Percentiles rank a stretch among this genome's conserved stretches.
Evolutionary conservation across 139 green algal genomes (phyloP).

Genomic region (Tetradesmus lagerheimii): DNA sequence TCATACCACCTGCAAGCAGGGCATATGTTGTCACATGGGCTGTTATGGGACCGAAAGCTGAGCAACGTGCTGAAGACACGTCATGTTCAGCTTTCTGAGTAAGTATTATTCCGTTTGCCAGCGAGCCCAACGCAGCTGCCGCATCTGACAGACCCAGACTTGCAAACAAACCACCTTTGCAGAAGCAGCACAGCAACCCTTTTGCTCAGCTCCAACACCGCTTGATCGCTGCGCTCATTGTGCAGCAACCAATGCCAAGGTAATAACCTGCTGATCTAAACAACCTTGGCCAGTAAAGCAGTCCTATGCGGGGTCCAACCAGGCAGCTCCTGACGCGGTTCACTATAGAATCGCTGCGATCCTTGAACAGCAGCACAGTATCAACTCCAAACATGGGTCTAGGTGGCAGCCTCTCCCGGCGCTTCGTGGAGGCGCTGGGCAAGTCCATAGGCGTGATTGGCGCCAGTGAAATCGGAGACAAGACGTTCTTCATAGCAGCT

Average conservation of each 20-base stretch:
- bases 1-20: no score
- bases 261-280: neutral
- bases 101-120: no score
- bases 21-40: no score
- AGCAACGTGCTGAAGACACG: no score
- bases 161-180: neutral
- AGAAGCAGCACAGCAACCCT: neutral
- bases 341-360: neutral
- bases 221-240: neutral
- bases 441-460: conserved; percentile 76
- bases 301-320: neutral
- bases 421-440: conserved; percentile 53
- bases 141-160: neutral
- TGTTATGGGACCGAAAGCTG: no score
- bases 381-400: neutral
- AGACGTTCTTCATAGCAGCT: conserved; percentile 97
- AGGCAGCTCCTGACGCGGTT: neutral
- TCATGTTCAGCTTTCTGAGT: no score
- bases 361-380: conserved; percentile 5
- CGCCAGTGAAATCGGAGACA: conserved; percentile 91
- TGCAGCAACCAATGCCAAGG: neutral
- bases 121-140: no score
- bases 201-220: neutral
- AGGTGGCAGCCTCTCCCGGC: neutral
- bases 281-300: neutral